Evolutionary conservation across 805 yeast species (phyloP).

Genomic region (Cyberlindnera maclurae): DNA sequence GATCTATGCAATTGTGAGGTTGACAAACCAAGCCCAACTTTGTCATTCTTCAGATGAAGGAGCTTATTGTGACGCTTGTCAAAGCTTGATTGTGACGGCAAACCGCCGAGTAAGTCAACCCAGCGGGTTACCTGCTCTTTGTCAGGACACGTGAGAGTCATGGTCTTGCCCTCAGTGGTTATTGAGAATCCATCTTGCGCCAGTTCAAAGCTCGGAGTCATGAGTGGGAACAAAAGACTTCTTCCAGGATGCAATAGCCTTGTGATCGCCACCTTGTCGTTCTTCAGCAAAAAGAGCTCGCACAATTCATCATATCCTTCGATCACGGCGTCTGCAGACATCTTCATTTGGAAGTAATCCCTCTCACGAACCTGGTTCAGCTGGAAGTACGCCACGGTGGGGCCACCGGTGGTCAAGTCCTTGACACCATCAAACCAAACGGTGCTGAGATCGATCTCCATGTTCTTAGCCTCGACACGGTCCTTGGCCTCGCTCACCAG

Average conservation of each 20-base stretch:
- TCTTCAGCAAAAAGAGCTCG: slow-evolving; percentile 16
- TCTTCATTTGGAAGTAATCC: slow-evolving; percentile 20
- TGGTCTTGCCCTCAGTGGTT: not conserved
- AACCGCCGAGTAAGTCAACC: slow-evolving; percentile 10
- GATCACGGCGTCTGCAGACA: slow-evolving; percentile 6
- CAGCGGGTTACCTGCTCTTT: slow-evolving; percentile 18
- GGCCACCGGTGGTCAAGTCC: slow-evolving; percentile 5
- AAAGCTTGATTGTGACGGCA: slow-evolving; percentile 1
- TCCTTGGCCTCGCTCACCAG: slow-evolving; percentile 15
- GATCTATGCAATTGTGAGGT: slow-evolving; percentile 9
- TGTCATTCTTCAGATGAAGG: slow-evolving; percentile 7
- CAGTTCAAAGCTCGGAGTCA: slow-evolving; percentile 14
- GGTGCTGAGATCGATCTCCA: slow-evolving; percentile 14
- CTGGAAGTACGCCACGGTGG: slow-evolving; percentile 16
- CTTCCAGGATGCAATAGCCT: slow-evolving; percentile 20
- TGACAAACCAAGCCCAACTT: slow-evolving; percentile 19
- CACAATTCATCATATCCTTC: slow-evolving; percentile 4
- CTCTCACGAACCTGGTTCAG: slow-evolving; percentile 14
- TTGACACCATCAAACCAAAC: slow-evolving; percentile 14
- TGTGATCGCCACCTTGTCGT: slow-evolving; percentile 18
- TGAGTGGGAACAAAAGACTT: slow-evolving; percentile 18
- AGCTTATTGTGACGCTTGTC: slow-evolving; percentile 6
- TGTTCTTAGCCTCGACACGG: slow-evolving; percentile 17
- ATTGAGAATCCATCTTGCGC: slow-evolving; percentile 8
- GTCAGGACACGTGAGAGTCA: slow-evolving; percentile 20